These are phyloP conservation scores for Amoebophrya sp. DNA, from an alignment of 169 alveolate species.

Conservation along the genomic window DNA sequence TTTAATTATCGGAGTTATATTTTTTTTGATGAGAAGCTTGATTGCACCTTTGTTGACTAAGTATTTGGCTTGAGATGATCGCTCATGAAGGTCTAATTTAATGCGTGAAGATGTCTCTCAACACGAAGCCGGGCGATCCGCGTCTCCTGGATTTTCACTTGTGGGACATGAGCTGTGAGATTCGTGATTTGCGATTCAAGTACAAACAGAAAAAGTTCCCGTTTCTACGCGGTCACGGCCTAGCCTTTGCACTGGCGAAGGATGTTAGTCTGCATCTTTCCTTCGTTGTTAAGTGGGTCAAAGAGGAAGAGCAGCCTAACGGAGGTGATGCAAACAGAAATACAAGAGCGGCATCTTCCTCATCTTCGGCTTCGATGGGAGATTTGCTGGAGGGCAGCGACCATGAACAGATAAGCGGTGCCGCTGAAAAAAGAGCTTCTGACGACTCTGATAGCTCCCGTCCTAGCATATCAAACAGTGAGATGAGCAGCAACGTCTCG, in stretches of 20 bases:
- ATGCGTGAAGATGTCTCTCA: neutral
- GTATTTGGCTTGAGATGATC: no score
- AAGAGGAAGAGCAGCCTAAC: neutral
- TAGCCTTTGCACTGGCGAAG: neutral
- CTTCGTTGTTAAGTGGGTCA: neutral
- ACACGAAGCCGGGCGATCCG: neutral
- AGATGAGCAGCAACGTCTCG: neutral
- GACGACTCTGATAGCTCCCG: neutral
- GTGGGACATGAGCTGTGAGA: conserved; percentile 4
- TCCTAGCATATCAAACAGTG: no score
- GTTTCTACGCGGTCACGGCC: neutral
- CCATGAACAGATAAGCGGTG: neutral
- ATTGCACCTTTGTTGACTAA: no score
- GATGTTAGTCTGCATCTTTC: neutral
- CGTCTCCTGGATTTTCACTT: neutral
- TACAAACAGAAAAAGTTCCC: conserved; percentile 14
- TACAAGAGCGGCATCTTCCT: neutral
- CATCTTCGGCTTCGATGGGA: no score
- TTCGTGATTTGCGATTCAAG: neutral
- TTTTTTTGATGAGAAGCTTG: no score
- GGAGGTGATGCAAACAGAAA: neutral
- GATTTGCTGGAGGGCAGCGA: no score
- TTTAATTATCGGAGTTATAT: no score
- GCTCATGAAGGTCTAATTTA: no score
- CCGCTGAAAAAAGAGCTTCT: neutral